Evolutionary conservation across 345 rosid genomes (phyloP).

Genomic region (Populus deltoides): DNA sequence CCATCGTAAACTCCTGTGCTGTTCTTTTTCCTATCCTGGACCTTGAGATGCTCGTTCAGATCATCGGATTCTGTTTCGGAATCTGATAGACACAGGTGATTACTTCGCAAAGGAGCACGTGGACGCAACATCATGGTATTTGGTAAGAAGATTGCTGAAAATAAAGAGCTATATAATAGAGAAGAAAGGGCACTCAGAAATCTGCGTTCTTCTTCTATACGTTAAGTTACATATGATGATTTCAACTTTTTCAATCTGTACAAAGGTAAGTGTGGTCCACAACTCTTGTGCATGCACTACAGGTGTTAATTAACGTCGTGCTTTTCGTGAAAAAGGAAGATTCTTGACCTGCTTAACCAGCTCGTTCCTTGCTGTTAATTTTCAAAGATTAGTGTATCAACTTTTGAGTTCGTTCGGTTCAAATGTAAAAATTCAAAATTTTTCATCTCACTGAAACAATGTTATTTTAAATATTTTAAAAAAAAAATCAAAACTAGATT

Average conservation of each 20-base stretch:
- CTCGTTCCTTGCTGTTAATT: not conserved
- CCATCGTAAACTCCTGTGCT: not conserved
- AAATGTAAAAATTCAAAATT: too few species aligned
- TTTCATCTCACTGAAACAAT: too few species aligned
- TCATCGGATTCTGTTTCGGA: conserved; percentile 15
- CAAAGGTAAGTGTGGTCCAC: not conserved
- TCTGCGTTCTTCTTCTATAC: too few species aligned
- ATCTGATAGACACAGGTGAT: conserved; percentile 1
- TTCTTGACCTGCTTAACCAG: not conserved
- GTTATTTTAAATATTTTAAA: too few species aligned
- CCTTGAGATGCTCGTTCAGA: not conserved
- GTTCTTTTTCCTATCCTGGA: not conserved
- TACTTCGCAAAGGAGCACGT: not conserved
- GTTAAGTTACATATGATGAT: too few species aligned
- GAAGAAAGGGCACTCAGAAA: too few species aligned
- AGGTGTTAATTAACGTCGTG: not conserved
- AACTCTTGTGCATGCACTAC: not conserved
- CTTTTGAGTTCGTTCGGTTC: too few species aligned
- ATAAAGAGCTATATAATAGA: too few species aligned
- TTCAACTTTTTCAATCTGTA: too few species aligned
- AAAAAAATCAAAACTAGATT: too few species aligned
- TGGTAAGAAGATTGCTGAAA: too few species aligned
- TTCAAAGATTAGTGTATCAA: too few species aligned
- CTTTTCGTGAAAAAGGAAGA: not conserved
- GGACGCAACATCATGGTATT: not conserved